A percentile compares a stretch with the other conserved stretches of the same genome.
phyloP scores from a whole-genome alignment of 2,329 filamentous ascomycete species.

The Iodosphaeria phyllophila region DNA sequence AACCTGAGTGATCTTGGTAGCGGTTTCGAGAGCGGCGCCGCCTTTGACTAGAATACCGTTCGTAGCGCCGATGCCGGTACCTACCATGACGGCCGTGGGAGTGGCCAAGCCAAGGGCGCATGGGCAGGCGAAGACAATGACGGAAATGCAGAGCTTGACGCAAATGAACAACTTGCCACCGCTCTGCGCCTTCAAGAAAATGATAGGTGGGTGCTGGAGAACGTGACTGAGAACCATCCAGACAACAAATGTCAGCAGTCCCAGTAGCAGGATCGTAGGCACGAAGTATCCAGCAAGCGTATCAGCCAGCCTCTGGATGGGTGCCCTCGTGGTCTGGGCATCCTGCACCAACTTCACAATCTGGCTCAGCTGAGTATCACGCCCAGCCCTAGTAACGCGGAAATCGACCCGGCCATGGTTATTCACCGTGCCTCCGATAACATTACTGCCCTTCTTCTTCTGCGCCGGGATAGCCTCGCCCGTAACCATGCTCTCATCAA shows the following conservation, averaged over 20 bases:
- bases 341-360: slow-evolving; percentile 98
- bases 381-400: slow-evolving; percentile 75
- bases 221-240: slow-evolving; percentile 95
- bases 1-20: slow-evolving; percentile 76
- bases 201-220: slow-evolving; percentile 64
- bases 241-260: slow-evolving; percentile 63
- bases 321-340: slow-evolving; percentile 82
- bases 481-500: slow-evolving; percentile 97
- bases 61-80: slow-evolving; percentile 89
- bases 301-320: slow-evolving; percentile 87
- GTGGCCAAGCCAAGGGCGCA: slow-evolving; percentile 93
- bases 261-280: slow-evolving; percentile 70
- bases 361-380: slow-evolving; percentile 91
- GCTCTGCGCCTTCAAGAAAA: slow-evolving; percentile 63
- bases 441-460: slow-evolving; percentile 59
- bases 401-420: slow-evolving; percentile 84
- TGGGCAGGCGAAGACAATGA: slow-evolving; percentile 95
- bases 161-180: slow-evolving; percentile 94
- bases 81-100: slow-evolving; percentile 96
- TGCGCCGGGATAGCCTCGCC: slow-evolving; percentile 91
- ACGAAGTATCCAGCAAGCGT: slow-evolving; percentile 87
- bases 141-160: slow-evolving; percentile 90
- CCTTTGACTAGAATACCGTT: slow-evolving; percentile 97
- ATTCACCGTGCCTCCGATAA: slow-evolving; percentile 94
- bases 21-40: slow-evolving; percentile 75